Percentiles rank a stretch among this genome's conserved stretches.
Evolutionary conservation across 495 filamentous ascomycete genomes (phyloP).

Genomic region (Penicillium steckii): DNA sequence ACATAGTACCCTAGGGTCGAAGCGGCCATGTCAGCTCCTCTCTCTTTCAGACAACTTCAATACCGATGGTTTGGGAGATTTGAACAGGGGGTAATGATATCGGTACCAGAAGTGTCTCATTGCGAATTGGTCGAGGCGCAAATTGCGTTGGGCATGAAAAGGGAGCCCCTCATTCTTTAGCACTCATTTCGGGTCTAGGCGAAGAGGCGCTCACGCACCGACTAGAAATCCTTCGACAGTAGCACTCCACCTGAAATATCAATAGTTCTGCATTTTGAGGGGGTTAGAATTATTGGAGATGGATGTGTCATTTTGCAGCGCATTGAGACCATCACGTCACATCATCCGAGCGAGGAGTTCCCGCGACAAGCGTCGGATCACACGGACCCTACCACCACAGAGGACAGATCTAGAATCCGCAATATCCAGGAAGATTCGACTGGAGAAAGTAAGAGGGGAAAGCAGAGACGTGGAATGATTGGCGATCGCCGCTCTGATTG

Average conservation of each 20-base stretch:
- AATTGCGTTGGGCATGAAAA: slow-evolving; percentile 30
- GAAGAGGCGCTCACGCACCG: slow-evolving; percentile 1
- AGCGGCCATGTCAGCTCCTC: background rate
- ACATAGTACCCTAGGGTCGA: too few relatives aligned
- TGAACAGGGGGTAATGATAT: background rate
- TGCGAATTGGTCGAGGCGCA: slow-evolving; percentile 20
- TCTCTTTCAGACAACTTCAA: background rate
- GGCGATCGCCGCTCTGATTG: slow-evolving; percentile 11
- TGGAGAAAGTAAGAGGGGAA: slow-evolving; percentile 5
- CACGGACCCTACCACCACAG: background rate
- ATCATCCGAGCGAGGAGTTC: slow-evolving; percentile 2
- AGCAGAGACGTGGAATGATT: slow-evolving; percentile 13
- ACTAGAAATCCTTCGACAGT: slow-evolving; percentile 5
- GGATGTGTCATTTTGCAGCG: slow-evolving; percentile 14
- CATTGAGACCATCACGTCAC: slow-evolving; percentile 5
- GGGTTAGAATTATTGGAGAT: background rate
- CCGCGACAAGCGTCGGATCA: slow-evolving; percentile 1
- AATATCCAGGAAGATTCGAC: background rate
- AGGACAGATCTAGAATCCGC: slow-evolving; percentile 1
- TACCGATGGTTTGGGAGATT: background rate
- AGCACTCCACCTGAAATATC: background rate
- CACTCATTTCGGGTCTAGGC: slow-evolving; percentile 9
- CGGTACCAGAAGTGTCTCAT: slow-evolving; percentile 3
- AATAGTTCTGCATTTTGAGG: background rate
- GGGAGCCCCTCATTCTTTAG: slow-evolving; percentile 6